A percentile compares a stretch with the other conserved stretches of the same genome.
Evolutionary conservation across 2,329 filamentous ascomycete genomes (phyloP).

Genomic region (Geosmithia putterillii): DNA sequence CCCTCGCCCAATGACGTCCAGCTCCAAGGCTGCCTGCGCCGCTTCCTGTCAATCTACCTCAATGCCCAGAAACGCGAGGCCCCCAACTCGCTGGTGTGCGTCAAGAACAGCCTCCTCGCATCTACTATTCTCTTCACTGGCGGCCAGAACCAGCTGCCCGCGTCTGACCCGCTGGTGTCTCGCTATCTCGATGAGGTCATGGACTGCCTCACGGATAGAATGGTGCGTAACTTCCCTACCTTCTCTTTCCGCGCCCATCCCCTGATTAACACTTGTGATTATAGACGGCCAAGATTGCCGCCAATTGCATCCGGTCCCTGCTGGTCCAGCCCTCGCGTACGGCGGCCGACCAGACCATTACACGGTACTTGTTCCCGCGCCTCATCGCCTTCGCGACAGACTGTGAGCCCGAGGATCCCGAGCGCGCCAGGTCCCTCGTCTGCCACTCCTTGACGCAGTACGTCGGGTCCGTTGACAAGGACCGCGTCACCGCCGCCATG

Average conservation of each 20-base stretch:
- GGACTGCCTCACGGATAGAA: constrained; percentile 70
- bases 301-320: constrained; percentile 78
- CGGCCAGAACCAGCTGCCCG: constrained; percentile 59
- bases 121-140: constrained; percentile 82
- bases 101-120: constrained; percentile 85
- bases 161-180: constrained; percentile 61
- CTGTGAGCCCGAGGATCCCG: constrained; percentile 64
- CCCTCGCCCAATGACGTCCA: constrained; percentile 49
- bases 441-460: constrained; percentile 67
- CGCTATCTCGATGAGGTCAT: constrained; percentile 70
- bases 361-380: constrained; percentile 61
- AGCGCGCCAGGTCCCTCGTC: constrained; percentile 58
- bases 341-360: constrained; percentile 58
- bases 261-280: neutral
- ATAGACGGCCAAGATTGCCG: constrained; percentile 75
- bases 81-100: constrained; percentile 69
- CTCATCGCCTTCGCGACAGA: constrained; percentile 64
- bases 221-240: constrained; percentile 43
- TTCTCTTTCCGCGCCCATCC: neutral
- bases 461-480: constrained; percentile 34
- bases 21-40: constrained; percentile 68
- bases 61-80: constrained; percentile 63
- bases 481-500: constrained; percentile 48
- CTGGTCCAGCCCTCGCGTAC: constrained; percentile 54
- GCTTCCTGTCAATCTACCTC: constrained; percentile 70